phyloP scores from a whole-genome alignment of 2,329 filamentous ascomycete genomes.

The Samsoniella hepiali region DNA sequence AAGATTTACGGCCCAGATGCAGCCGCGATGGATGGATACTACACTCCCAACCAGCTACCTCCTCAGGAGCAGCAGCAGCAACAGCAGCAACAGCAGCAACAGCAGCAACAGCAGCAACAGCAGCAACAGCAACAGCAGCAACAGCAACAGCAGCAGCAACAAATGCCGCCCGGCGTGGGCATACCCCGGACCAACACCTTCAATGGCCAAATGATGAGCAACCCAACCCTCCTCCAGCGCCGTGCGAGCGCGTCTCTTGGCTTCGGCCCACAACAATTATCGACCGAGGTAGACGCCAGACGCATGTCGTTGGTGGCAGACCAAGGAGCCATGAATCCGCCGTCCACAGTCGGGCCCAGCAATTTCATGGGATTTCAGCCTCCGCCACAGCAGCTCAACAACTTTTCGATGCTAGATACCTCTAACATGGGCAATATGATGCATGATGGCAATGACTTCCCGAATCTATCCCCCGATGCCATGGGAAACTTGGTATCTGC shows the following conservation, averaged over 20 bases:
- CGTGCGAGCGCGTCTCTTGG: constrained; percentile 12
- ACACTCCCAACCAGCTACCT: constrained; percentile 7
- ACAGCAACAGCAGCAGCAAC: constrained; percentile 3
- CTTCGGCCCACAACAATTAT: constrained; percentile 7
- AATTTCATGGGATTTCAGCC: constrained; percentile 14
- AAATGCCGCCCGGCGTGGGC: background rate
- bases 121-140: constrained; percentile 1
- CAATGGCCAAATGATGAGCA: constrained; percentile 11
- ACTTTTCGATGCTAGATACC: constrained; percentile 11
- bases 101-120: background rate
- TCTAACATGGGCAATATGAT: constrained; percentile 14
- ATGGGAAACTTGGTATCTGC: constrained; percentile 15
- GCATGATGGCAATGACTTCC: constrained; percentile 4
- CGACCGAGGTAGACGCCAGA: constrained; percentile 2
- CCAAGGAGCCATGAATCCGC: constrained; percentile 7
- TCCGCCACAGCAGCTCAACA: constrained; percentile 2
- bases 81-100: background rate
- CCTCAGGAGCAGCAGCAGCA: constrained; percentile 14
- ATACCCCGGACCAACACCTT: constrained; percentile 5
- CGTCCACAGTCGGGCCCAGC: background rate
- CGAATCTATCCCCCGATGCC: constrained; percentile 11
- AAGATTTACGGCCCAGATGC: constrained; percentile 12
- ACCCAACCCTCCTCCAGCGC: constrained; percentile 7
- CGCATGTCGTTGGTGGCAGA: constrained; percentile 11
- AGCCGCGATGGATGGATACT: constrained; percentile 18